These are phyloP conservation scores for Scleroderma citrinum DNA, from an alignment of 768 basidiomycete species.

Conservation along the genomic window DNA sequence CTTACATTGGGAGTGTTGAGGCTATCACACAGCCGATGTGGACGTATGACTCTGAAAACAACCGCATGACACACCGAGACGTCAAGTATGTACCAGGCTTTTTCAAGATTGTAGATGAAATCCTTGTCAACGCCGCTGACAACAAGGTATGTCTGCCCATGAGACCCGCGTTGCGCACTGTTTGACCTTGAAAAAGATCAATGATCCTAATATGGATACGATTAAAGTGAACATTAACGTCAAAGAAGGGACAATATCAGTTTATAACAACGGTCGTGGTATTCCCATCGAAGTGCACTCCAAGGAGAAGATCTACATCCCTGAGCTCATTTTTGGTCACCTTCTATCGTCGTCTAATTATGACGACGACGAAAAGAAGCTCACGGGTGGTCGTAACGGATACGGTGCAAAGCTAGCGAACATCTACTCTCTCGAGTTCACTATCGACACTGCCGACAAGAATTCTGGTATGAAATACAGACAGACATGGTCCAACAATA, in stretches of 20 bases:
- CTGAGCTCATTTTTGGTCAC: conserved; percentile 95
- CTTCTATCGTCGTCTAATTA: conserved; percentile 94
- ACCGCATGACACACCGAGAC: conserved; percentile 77
- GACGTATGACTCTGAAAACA: conserved; percentile 83
- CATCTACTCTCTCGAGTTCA: conserved; percentile 96
- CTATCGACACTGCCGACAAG: conserved; percentile 92
- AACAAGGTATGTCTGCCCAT: conserved; percentile 71
- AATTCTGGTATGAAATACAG: conserved; percentile 84
- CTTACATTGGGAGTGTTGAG: conserved; percentile 96
- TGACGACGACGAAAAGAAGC: conserved; percentile 97
- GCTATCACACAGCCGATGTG: conserved; percentile 84
- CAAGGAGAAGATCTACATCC: conserved; percentile 91
- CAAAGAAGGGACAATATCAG: conserved; percentile 80
- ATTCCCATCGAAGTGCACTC: conserved; percentile 96
- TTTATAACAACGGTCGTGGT: conserved; percentile 92
- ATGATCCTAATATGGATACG: conserved; percentile 86
- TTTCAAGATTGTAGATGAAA: conserved; percentile 99
- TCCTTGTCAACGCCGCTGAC: conserved; percentile 97
- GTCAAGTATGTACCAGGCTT: conserved; percentile 95
- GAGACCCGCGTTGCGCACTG: background rate
- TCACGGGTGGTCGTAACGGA: conserved; percentile 97
- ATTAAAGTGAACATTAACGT: conserved; percentile 84
- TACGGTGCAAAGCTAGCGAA: conserved; percentile 98
- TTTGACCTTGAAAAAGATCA: conserved; percentile 52
- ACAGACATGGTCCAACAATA: conserved; percentile 92